Base-by-base conservation (phyloP, 1,284 basidiomycete genomes). In the Chalciporus sp. region DNA sequence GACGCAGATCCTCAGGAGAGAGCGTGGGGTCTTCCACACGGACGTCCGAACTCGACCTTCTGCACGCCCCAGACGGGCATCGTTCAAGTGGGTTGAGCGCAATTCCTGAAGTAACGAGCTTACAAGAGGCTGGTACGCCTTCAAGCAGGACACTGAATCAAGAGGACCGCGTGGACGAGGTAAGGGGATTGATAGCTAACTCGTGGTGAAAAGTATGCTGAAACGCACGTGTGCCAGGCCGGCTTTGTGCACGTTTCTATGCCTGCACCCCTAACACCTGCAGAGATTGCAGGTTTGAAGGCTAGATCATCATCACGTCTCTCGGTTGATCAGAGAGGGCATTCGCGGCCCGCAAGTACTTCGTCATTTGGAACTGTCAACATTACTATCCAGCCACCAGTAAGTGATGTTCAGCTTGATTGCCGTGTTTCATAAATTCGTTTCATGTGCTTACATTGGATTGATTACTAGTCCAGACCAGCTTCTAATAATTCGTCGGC, bases 161-260 rank as follows among this genome's bases (percentile, higher is more conserved):
- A 29, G 67, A 72, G 46, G 69, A 69, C 27, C 42, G 63, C 35
- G 66, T 64, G 53, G 67, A 72, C 51, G 67, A 69, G 60, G 67
- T 69, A 59, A 12, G 65, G 48, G 17, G 11, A 37, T 47, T 19
- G 1, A n/a, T 51, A 52, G 23, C 6, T 45, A 28, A 39, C 35
- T 26, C 31, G 48, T 20, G 43, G 20, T 20, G 45, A 19, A 8
- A 39, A 37, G 23, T 52, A 49, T 50, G 53, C 55, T 52, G 45
- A 58, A 20, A 26, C 46, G 7, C 44, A 47, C 20, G 23, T 17
- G 26, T 26, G 46, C 48, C 31, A 69, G 67, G 64, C 66, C 45
- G 67, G 67, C 47, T 69, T 69, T 51, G 70, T 69, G 41, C 67
- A 69, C 59, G 67, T 69, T 59, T 70, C 69, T 0, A 71, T 72